A percentile compares a stretch with the other conserved stretches of the same genome.
These are phyloP conservation scores for Candida rishiriensis DNA, from an alignment of 805 yeast species.

Conservation along the genomic window DNA sequence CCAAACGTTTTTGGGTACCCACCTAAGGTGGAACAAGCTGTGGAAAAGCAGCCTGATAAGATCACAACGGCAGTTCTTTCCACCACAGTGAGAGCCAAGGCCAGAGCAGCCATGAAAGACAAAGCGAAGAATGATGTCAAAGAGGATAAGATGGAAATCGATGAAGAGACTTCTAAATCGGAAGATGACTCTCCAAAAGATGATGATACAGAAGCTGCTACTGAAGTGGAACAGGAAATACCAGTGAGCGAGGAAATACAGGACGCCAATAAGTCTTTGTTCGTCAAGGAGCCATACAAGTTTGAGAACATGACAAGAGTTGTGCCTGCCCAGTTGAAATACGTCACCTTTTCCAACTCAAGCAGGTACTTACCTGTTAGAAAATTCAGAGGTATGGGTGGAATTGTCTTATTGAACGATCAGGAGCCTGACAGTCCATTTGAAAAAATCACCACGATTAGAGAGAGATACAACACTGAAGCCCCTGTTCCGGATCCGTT, in stretches of 20 bases:
- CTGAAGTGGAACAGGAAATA: slow-evolving; percentile 16
- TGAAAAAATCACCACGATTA: slow-evolving; percentile 73
- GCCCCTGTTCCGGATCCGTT: slow-evolving; percentile 75
- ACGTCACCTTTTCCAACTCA: slow-evolving; percentile 70
- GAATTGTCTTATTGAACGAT: slow-evolving; percentile 70
- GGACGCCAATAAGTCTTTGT: slow-evolving; percentile 37
- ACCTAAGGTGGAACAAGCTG: slow-evolving; percentile 74
- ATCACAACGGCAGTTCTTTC: slow-evolving; percentile 90
- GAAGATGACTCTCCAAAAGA: slow-evolving; percentile 21
- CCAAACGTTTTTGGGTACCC: slow-evolving; percentile 84
- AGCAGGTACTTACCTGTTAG: slow-evolving; percentile 81
- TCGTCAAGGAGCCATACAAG: slow-evolving; percentile 61
- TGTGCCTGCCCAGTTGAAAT: slow-evolving; percentile 81
- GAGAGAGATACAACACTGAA: slow-evolving; percentile 68
- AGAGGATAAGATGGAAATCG: slow-evolving; percentile 40
- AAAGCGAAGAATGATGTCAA: slow-evolving; percentile 37
- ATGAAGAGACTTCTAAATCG: slow-evolving; percentile 14
- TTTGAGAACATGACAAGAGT: slow-evolving; percentile 82
- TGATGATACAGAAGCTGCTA: slow-evolving; percentile 1
- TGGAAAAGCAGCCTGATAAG: slow-evolving; percentile 81
- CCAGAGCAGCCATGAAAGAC: slow-evolving; percentile 66
- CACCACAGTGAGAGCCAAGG: slow-evolving; percentile 90
- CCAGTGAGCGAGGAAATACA: slow-evolving; percentile 17
- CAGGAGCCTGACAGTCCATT: slow-evolving; percentile 54
- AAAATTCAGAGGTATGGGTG: slow-evolving; percentile 62